phyloP scores from a whole-genome alignment of 176 grass and related monocot species.

The Urochloa ruziziensis region DNA sequence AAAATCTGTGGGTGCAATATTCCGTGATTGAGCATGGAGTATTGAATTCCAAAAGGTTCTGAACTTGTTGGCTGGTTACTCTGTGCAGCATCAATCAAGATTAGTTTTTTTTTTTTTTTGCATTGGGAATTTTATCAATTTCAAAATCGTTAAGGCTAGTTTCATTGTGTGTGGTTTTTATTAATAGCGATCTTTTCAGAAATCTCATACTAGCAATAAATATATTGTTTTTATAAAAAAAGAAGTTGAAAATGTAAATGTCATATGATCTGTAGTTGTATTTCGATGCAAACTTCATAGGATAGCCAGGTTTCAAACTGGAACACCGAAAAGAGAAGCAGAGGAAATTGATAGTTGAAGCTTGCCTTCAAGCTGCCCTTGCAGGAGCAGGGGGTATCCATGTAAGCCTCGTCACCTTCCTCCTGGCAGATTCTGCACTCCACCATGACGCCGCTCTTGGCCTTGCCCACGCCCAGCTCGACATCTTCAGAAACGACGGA shows the following conservation, averaged over 20 bases:
- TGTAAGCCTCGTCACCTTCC: slow-evolving; percentile 58
- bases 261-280: neutral
- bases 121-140: too few species aligned
- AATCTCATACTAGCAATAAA: neutral
- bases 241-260: neutral
- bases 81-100: neutral
- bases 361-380: slow-evolving; percentile 82
- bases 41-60: neutral
- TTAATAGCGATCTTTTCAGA: neutral
- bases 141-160: too few species aligned
- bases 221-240: too few species aligned
- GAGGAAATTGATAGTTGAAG: neutral
- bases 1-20: neutral
- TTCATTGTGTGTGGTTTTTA: neutral
- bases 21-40: neutral
- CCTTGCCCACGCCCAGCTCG: neutral
- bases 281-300: neutral
- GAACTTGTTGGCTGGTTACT: neutral
- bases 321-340: neutral
- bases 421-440: slow-evolving; percentile 91
- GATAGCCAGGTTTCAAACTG: neutral
- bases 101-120: neutral
- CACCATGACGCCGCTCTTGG: slow-evolving; percentile 34
- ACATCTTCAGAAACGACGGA: slow-evolving; percentile 6
- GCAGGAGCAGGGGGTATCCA: slow-evolving; percentile 84